phyloP scores from a whole-genome alignment of 2,329 filamentous ascomycete genomes.

The Fusarium kyushuense region DNA sequence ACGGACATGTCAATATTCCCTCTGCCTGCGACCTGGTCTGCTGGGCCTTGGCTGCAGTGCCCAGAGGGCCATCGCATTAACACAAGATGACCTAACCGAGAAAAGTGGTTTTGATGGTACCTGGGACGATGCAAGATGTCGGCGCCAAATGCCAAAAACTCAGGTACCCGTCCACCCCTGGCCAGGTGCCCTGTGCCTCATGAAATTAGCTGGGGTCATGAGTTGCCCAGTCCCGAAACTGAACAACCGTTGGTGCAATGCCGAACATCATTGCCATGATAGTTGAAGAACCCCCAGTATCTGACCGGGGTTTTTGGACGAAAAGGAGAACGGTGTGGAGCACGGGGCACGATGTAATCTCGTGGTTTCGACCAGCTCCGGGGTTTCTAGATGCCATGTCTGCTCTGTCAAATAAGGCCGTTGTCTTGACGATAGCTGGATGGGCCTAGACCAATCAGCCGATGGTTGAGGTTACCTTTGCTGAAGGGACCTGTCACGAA shows the following conservation, averaged over 20 bases:
- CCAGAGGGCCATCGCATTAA: conserved; percentile 38
- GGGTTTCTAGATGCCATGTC: conserved; percentile 27
- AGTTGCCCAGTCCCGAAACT: conserved; percentile 36
- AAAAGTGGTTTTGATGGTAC: conserved; percentile 38
- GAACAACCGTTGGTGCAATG: conserved; percentile 46
- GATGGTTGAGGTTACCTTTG: conserved; percentile 22
- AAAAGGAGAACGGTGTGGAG: conserved; percentile 49
- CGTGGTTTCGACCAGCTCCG: conserved; percentile 36
- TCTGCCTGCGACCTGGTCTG: conserved; percentile 26
- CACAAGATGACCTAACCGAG: conserved; percentile 35
- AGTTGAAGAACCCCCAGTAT: conserved; percentile 24
- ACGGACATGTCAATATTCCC: conserved; percentile 59
- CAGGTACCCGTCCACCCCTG: conserved; percentile 38
- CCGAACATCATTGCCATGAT: conserved; percentile 40
- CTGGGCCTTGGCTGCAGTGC: conserved; percentile 40
- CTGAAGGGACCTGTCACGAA: conserved; percentile 28
- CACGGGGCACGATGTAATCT: conserved; percentile 46
- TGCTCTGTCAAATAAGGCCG: conserved; percentile 22
- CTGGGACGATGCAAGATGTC: conserved; percentile 33
- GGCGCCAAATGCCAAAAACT: conserved; percentile 27
- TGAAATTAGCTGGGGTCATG: conserved; percentile 37
- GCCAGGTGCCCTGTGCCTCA: conserved; percentile 21
- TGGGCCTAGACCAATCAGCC: conserved; percentile 19
- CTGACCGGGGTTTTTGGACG: conserved; percentile 20
- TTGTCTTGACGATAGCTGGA: not conserved